Percentiles rank a stretch among this genome's conserved stretches.
These are phyloP conservation scores for Mimosa bimucronata DNA, from an alignment of 306 rosid genomes.

Conservation along the genomic window DNA sequence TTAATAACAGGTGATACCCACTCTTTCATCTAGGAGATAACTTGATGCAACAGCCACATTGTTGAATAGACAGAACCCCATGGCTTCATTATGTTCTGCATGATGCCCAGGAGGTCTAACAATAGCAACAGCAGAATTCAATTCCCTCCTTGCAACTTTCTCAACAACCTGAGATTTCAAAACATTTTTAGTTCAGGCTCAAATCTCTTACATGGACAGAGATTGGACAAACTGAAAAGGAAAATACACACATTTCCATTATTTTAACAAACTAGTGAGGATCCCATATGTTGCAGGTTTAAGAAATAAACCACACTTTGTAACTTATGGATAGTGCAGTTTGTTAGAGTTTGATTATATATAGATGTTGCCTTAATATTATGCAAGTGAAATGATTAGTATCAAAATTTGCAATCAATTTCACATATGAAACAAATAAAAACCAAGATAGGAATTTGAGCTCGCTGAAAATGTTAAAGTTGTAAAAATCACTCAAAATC, in stretches of 20 bases:
- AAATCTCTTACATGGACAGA: neutral
- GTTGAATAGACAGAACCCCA: conserved; percentile 95
- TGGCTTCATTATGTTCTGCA: conserved; percentile 80
- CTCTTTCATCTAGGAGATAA: conserved; percentile 71
- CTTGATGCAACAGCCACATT: conserved; percentile 86
- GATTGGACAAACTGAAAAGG: neutral
- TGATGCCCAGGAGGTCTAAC: conserved; percentile 99
- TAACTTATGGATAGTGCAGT: neutral
- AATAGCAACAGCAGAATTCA: conserved; percentile 79
- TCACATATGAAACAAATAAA: neutral
- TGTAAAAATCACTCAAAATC: neutral
- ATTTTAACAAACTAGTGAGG: neutral
- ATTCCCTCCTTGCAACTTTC: conserved; percentile 82
- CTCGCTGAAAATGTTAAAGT: neutral
- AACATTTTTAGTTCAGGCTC: conserved; percentile 36
- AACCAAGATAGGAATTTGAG: neutral
- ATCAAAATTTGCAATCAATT: neutral
- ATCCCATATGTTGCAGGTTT: neutral
- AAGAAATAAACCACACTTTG: neutral
- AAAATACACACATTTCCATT: neutral
- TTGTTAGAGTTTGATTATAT: neutral
- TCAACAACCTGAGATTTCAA: conserved; percentile 57
- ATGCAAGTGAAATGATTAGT: neutral
- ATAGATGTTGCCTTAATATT: neutral
- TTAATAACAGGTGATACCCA: conserved; percentile 43